Conservation (phyloP, 1,284 basidiomycete genomes). For the Cystobasidium sp. region DNA sequence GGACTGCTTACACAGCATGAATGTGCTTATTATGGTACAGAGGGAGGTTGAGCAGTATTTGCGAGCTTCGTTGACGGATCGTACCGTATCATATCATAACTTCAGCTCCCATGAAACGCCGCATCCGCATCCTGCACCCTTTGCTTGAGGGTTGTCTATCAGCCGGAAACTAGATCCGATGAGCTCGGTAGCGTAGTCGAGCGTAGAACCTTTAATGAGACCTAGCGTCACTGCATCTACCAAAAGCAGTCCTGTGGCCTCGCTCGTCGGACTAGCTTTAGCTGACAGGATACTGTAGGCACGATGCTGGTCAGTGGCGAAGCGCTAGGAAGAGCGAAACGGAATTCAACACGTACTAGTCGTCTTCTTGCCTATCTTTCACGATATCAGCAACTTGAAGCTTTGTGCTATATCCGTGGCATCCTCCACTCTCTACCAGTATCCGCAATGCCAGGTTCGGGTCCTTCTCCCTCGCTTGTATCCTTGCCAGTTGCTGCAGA, state of each 20-base stretch:
- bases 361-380: conserved; percentile 65
- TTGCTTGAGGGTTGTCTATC: conserved; percentile 78
- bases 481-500: conserved; percentile 68
- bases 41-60: not conserved
- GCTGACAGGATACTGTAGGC: conserved; percentile 26
- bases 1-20: not conserved
- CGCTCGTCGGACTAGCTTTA: not conserved
- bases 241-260: conserved; percentile 53
- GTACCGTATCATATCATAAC: conserved; percentile 8
- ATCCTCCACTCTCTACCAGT: conserved; percentile 84
- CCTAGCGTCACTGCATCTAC: conserved; percentile 80
- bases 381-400: conserved; percentile 68
- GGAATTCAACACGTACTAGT: conserved; percentile 66
- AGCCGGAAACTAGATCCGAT: conserved; percentile 85
- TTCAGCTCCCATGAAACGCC: conserved; percentile 63
- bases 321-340: not conserved
- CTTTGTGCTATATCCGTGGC: conserved; percentile 92
- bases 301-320: not conserved
- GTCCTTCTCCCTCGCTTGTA: conserved; percentile 66
- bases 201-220: conserved; percentile 77
- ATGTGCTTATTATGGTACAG: not conserved
- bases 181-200: conserved; percentile 87
- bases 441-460: conserved; percentile 70
- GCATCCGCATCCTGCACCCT: conserved; percentile 83
- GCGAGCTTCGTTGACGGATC: not conserved